These are phyloP conservation scores for Lanzia echinophila DNA, from an alignment of 2,329 filamentous ascomycete species.

Conservation along the genomic window DNA sequence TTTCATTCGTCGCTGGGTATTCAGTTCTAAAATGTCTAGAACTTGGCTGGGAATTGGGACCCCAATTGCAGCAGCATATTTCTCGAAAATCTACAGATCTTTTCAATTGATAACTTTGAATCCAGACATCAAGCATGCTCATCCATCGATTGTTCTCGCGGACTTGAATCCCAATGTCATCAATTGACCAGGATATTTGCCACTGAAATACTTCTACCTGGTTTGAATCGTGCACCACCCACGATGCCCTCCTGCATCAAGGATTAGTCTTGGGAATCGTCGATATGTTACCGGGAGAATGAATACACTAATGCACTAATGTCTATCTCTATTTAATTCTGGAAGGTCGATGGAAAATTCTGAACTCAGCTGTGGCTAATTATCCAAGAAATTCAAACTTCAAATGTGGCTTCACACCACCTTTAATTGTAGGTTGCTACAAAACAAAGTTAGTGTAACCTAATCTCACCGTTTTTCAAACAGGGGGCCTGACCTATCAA, in stretches of 20 bases:
- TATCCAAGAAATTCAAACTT: background rate
- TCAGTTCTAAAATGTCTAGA: no score
- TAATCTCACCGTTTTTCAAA: background rate
- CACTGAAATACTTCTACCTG: no score
- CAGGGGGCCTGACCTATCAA: background rate
- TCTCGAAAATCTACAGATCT: no score
- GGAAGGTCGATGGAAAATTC: background rate
- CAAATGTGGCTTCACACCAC: no score
- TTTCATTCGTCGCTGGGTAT: no score
- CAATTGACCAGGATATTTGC: no score
- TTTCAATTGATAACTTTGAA: no score
- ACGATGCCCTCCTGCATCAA: background rate
- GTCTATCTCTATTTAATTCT: background rate
- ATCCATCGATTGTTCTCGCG: no score
- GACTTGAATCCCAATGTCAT: background rate
- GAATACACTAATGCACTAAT: background rate
- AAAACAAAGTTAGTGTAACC: background rate
- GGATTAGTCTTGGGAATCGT: background rate
- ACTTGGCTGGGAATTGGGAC: no score
- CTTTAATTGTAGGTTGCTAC: background rate
- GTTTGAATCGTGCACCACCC: background rate
- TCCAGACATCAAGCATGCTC: no score
- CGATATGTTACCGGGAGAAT: background rate
- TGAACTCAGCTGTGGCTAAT: background rate
- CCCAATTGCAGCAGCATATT: no score